Evolutionary conservation across 495 filamentous ascomycete species (phyloP).

Genomic region (Penicillium herquei): DNA sequence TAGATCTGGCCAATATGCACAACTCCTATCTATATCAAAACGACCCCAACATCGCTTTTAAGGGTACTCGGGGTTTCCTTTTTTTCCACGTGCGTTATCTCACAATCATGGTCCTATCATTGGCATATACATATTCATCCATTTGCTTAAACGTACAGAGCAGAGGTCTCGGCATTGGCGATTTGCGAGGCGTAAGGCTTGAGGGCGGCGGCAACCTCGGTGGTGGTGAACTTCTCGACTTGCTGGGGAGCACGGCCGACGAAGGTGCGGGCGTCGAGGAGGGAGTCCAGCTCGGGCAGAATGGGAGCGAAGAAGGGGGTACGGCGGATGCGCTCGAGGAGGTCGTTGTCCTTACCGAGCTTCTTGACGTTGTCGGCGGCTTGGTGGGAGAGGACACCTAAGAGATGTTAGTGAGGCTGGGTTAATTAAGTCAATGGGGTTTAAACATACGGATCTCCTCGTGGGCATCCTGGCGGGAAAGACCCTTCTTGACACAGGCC

Average conservation of each 20-base stretch:
- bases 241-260: conserved; percentile 62
- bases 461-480: conserved; percentile 84
- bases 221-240: conserved; percentile 56
- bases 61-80: background rate
- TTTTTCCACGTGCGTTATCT: background rate
- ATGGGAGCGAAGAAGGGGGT: conserved; percentile 82
- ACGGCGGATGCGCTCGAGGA: conserved; percentile 75
- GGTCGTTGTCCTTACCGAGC: conserved; percentile 76
- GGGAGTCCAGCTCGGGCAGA: conserved; percentile 65
- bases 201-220: conserved; percentile 51
- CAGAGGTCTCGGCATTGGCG: conserved; percentile 44
- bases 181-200: conserved; percentile 47
- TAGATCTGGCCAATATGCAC: conserved; percentile 12
- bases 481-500: conserved; percentile 72
- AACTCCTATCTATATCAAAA: conserved; percentile 7
- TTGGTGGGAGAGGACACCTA: conserved; percentile 80
- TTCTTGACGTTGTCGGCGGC: conserved; percentile 78
- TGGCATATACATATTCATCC: background rate
- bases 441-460: conserved; percentile 66
- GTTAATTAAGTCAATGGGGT: background rate
- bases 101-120: background rate
- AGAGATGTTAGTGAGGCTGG: conserved; percentile 2
- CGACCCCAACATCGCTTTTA: background rate
- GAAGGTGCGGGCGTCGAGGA: conserved; percentile 68
- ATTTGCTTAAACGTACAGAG: conserved; percentile 48